Percentiles rank a stretch among this genome's conserved stretches.
Conservation (phyloP, 352 stramenopile genomes). For the Phytophthora tubulina region DNA sequence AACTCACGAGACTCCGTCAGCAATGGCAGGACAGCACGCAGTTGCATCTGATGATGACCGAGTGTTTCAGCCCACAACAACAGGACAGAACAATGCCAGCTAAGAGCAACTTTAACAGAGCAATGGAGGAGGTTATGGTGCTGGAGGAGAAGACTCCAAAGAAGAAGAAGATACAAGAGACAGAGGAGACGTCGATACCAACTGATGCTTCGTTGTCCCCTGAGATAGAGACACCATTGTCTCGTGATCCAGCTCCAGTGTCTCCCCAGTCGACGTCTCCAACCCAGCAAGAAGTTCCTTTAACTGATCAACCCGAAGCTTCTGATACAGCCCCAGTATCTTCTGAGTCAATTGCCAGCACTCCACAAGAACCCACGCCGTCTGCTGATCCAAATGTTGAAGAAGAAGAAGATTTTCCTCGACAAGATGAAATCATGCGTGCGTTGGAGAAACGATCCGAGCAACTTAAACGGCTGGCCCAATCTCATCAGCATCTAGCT, state of each 20-base stretch:
- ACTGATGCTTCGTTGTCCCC: background rate
- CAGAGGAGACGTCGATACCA: background rate
- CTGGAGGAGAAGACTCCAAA: background rate
- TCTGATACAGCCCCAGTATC: background rate
- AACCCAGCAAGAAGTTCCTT: background rate
- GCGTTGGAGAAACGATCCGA: slow-evolving; percentile 40
- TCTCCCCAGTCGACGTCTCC: background rate
- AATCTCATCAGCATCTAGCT: slow-evolving; percentile 34
- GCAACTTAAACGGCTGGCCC: slow-evolving; percentile 33
- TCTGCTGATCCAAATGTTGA: background rate
- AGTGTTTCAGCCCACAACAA: slow-evolving; percentile 28
- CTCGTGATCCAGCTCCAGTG: background rate
- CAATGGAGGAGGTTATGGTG: slow-evolving; percentile 13
- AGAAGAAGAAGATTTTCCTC: slow-evolving; percentile 26
- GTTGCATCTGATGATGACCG: slow-evolving; percentile 37
- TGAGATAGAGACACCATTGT: background rate
- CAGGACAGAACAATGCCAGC: background rate
- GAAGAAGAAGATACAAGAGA: slow-evolving; percentile 20
- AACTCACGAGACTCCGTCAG: slow-evolving; percentile 33
- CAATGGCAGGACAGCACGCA: slow-evolving; percentile 39
- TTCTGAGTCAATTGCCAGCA: background rate
- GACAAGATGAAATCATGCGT: slow-evolving; percentile 36
- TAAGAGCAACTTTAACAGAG: slow-evolving; percentile 15
- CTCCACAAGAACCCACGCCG: slow-evolving; percentile 1
- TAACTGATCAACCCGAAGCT: background rate